Evolutionary conservation across 768 basidiomycete species (phyloP).

Genomic region (Lepiota brunneoincarnata): DNA sequence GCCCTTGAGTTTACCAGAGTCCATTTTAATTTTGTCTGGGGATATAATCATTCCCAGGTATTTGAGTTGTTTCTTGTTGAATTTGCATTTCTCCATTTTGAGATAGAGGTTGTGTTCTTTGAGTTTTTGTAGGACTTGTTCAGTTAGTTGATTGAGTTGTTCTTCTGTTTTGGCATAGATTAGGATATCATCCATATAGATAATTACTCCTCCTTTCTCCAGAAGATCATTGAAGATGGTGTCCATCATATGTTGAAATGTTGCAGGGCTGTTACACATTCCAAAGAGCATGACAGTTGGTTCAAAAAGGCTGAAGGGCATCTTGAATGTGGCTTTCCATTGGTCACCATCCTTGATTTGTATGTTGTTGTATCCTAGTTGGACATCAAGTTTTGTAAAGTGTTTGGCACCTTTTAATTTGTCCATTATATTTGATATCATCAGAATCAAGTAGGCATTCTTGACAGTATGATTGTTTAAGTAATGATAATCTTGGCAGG

Average conservation of each 20-base stretch:
- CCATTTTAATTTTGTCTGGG: background rate
- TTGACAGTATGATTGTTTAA: constrained; percentile 3
- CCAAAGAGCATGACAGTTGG: constrained; percentile 19
- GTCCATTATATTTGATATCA: background rate
- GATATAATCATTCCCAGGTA: constrained; percentile 7
- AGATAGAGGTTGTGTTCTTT: background rate
- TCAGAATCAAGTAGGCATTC: background rate
- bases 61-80: background rate
- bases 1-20: constrained; percentile 7
- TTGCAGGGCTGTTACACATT: constrained; percentile 14
- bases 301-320: constrained; percentile 19
- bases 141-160: background rate
- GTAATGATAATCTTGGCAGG: background rate
- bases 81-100: constrained; percentile 11
- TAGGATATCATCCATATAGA: constrained; percentile 43
- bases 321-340: constrained; percentile 41
- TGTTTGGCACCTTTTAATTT: too few relatives aligned
- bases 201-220: constrained; percentile 22
- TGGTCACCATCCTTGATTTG: constrained; percentile 34
- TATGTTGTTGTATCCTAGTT: constrained; percentile 31
- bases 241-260: constrained; percentile 17
- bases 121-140: background rate
- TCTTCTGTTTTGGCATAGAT: constrained; percentile 19
- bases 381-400: constrained; percentile 23
- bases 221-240: too few relatives aligned